Evolutionary conservation across 768 basidiomycete species (phyloP).

Genomic region (Macrolepiota fuliginosa): DNA sequence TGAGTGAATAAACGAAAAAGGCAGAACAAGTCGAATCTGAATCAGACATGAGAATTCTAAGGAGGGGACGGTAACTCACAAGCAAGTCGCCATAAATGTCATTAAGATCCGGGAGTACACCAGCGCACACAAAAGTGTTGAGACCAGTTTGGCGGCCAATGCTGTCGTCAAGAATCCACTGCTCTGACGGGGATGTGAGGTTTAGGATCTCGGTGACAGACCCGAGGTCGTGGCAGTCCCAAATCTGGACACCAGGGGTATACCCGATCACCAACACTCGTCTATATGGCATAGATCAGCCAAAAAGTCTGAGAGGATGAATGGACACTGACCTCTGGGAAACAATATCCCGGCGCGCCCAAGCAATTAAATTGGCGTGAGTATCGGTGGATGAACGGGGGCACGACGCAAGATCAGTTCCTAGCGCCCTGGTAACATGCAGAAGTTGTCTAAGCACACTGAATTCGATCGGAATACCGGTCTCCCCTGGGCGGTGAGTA

Average conservation of each 20-base stretch:
- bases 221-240: slow-evolving; percentile 57
- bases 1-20: slow-evolving; percentile 29
- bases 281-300: too few relatives aligned
- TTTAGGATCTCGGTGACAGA: slow-evolving; percentile 48
- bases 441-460: too few relatives aligned
- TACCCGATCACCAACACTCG: slow-evolving; percentile 34
- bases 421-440: neutral
- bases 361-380: neutral
- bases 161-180: slow-evolving; percentile 13
- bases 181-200: slow-evolving; percentile 24
- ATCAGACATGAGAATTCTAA: slow-evolving; percentile 15
- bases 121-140: slow-evolving; percentile 30
- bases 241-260: slow-evolving; percentile 50
- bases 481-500: too few relatives aligned
- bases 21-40: slow-evolving; percentile 12
- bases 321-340: slow-evolving; percentile 1
- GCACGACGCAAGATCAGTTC: neutral
- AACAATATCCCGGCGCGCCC: slow-evolving; percentile 8
- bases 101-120: slow-evolving; percentile 33
- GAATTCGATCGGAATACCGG: too few relatives aligned
- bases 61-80: neutral
- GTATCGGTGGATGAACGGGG: neutral
- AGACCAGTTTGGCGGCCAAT: neutral
- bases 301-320: neutral
- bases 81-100: neutral